phyloP scores from a whole-genome alignment of 345 rosid species.

The Bretschneidera sinensis region DNA sequence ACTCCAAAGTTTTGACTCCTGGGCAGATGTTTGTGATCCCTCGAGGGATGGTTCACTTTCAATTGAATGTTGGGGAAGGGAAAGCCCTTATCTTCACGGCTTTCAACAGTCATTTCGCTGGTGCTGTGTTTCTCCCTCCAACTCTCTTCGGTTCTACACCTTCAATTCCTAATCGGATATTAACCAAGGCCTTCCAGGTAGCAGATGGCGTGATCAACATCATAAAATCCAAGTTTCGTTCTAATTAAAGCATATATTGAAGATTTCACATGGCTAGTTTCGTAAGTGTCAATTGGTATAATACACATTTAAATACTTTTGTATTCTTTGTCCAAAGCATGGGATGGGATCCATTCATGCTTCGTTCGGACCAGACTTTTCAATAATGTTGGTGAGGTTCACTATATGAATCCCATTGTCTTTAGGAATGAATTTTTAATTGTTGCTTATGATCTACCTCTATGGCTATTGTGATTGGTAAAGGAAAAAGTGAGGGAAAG shows the following conservation, averaged over 20 bases:
- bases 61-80: constrained; percentile 56
- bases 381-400: no score
- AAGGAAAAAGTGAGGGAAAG: no score
- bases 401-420: no score
- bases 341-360: no score
- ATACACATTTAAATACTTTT: no score
- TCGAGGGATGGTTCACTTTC: constrained; percentile 66
- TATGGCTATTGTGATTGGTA: no score
- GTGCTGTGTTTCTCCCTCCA: constrained; percentile 28
- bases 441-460: no score
- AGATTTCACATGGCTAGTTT: neutral
- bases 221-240: constrained; percentile 51
- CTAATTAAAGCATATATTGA: neutral
- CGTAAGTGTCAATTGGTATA: no score
- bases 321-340: no score
- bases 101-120: constrained; percentile 75
- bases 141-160: constrained; percentile 51
- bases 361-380: no score
- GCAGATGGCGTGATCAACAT: constrained; percentile 31
- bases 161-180: constrained; percentile 48
- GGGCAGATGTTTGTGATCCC: constrained; percentile 72
- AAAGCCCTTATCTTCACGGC: constrained; percentile 59
- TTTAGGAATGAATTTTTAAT: no score
- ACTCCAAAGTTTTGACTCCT: constrained; percentile 39
- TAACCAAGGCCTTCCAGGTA: constrained; percentile 52